Percentiles rank a stretch among this genome's conserved stretches.
Conservation (phyloP, 495 filamentous ascomycete species). For the Daldinia vernicosa region DNA sequence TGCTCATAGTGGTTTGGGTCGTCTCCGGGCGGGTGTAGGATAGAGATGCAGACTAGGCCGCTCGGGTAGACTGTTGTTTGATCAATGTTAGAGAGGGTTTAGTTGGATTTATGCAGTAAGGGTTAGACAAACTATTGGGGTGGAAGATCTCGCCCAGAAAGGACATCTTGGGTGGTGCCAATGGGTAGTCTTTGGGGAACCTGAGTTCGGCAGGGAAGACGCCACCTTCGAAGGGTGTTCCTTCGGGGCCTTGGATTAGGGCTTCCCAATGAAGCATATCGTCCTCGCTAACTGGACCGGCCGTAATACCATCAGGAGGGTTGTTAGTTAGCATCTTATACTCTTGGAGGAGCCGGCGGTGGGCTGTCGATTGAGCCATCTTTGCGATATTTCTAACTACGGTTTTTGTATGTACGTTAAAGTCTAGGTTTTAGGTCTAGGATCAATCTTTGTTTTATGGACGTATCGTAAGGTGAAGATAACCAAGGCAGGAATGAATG, state of each 20-base stretch:
- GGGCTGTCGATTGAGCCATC: conserved; percentile 75
- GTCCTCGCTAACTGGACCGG: conserved; percentile 91
- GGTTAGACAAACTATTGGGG: conserved; percentile 73
- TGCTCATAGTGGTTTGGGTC: conserved; percentile 99
- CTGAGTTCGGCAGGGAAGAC: conserved; percentile 92
- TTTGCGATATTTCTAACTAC: conserved; percentile 9
- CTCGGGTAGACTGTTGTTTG: conserved; percentile 78
- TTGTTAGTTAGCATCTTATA: conserved; percentile 81
- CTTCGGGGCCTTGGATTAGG: conserved; percentile 92
- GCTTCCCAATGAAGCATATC: conserved; percentile 98
- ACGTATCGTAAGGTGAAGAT: background rate
- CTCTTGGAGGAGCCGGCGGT: conserved; percentile 95
- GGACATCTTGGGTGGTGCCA: conserved; percentile 92
- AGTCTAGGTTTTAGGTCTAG: background rate
- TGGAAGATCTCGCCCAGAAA: conserved; percentile 94
- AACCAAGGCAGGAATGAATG: background rate
- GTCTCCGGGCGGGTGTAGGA: conserved; percentile 97
- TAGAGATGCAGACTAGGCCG: conserved; percentile 95
- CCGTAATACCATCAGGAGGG: conserved; percentile 92
- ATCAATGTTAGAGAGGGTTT: background rate
- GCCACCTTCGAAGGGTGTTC: conserved; percentile 93
- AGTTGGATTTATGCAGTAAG: background rate
- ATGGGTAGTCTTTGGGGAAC: conserved; percentile 96
- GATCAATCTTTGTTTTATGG: background rate
- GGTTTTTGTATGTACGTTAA: background rate